Evolutionary conservation across 129 eudicot species (phyloP), one percentile per base, ranked within the genome.

Genomic region (Kitagawia praeruptora): DNA sequence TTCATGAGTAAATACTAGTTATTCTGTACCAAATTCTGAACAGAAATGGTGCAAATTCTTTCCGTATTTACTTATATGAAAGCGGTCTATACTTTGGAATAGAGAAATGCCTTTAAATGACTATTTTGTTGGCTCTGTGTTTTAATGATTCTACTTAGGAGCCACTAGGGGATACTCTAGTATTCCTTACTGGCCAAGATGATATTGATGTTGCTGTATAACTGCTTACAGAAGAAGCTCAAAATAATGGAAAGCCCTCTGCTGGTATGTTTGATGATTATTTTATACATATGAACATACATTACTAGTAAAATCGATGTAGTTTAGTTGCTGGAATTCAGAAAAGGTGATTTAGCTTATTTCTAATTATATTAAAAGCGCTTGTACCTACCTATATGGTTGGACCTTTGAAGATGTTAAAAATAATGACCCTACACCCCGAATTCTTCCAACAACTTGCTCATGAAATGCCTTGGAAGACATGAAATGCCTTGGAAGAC

Each of bases 161-260:
- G 80, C 89, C 96, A 73, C 76, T 84, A 90, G 98, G 98, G 78
- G 98, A 95, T 89, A 92, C 92, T 77, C 85, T 95, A 66, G 98
- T 95, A 75, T 92, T 95, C 81, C 87, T 92, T 51, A 95, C 97
- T 44, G 98, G 98, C n/a, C 97, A 95, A 89, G 98, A 95, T 88
- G 98, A 95, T 86, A 95, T 95, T 78, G 98, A 95, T 51, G 58
- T 93, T 74, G 98, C 98, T 31, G 88, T 90, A 76, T 96, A 89
- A 80, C 79, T 95, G 88, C 89, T 95, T 75, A 84, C 92, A 8
- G 98, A 95, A 81, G 93, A 92, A 85, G 81, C 94, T 76, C 92
- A 89, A 78, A 86, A 75, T 70, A 81, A 48, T 75, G 80, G 82
- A 77, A 89, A 91, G 80, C 79, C 82, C 54, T 78, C 87, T 71